A percentile compares a stretch with the other conserved stretches of the same genome.
Conservation (phyloP, 23 red algal genomes). For the Cyanidiococcus yangmingshanensis region DNA sequence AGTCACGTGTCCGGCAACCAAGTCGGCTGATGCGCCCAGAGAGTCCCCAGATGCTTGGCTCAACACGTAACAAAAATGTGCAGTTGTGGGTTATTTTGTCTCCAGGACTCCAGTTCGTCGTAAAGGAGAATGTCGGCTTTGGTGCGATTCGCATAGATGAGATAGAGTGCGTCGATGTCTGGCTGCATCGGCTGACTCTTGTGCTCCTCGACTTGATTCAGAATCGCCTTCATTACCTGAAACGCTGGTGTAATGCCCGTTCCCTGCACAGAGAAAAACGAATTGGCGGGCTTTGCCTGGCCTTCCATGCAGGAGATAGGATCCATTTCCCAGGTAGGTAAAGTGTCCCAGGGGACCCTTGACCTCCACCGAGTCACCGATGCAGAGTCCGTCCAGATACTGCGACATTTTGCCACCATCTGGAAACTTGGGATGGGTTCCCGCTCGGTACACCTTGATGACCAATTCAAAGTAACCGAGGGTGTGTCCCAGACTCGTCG, state of each 20-base stretch:
- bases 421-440: conserved; percentile 68
- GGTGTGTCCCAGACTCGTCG: conserved; percentile 52
- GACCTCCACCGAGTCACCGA: conserved; percentile 81
- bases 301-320: conserved; percentile 40
- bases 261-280: conserved; percentile 81
- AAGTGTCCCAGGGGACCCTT: conserved; percentile 91
- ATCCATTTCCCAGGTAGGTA: conserved; percentile 54
- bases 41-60: neutral
- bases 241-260: conserved; percentile 79
- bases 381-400: conserved; percentile 66
- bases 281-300: conserved; percentile 27
- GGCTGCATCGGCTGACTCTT: neutral
- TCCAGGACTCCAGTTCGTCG: conserved; percentile 69
- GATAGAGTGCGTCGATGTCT: conserved; percentile 52
- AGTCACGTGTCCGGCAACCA: conserved; percentile 55
- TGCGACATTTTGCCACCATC: conserved; percentile 81
- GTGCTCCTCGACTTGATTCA: conserved; percentile 28
- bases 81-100: conserved; percentile 38
- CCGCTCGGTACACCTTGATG: conserved; percentile 87
- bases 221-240: conserved; percentile 85
- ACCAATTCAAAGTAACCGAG: conserved; percentile 63
- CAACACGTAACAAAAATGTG: conserved; percentile 58
- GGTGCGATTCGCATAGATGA: conserved; percentile 83
- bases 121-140: conserved; percentile 72
- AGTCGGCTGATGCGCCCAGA: conserved; percentile 30